phyloP scores from a whole-genome alignment of 768 basidiomycete genomes.

The Xerocomellus chrysenteron region DNA sequence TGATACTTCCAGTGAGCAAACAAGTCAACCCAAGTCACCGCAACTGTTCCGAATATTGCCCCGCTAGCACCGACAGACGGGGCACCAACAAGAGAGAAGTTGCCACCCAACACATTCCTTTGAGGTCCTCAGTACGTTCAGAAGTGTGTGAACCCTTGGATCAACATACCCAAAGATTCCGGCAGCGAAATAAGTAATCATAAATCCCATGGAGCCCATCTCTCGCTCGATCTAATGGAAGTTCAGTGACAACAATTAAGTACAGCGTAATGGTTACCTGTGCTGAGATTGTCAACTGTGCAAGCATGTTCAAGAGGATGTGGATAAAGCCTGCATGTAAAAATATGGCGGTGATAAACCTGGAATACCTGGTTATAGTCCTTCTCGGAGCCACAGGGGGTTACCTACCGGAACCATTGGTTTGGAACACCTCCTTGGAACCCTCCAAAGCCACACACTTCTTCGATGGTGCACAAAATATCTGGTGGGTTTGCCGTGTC shows the following conservation, averaged over 20 bases:
- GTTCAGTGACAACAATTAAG: background rate
- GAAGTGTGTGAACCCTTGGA: background rate
- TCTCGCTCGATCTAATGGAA: constrained; percentile 75
- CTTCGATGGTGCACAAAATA: constrained; percentile 68
- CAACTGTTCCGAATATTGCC: constrained; percentile 86
- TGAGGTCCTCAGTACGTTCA: background rate
- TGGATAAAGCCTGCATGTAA: constrained; percentile 97
- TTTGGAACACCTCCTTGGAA: constrained; percentile 45
- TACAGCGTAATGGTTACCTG: constrained; percentile 45
- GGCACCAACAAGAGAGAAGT: constrained; percentile 85
- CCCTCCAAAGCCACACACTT: constrained; percentile 89
- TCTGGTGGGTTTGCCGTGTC: constrained; percentile 80
- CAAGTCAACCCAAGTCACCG: constrained; percentile 86
- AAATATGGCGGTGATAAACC: constrained; percentile 88
- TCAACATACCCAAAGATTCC: constrained; percentile 82
- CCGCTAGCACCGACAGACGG: constrained; percentile 93
- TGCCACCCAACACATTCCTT: constrained; percentile 87
- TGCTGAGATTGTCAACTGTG: constrained; percentile 75
- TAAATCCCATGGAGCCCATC: constrained; percentile 86
- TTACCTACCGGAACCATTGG: constrained; percentile 53
- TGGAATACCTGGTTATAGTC: constrained; percentile 36
- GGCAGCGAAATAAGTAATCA: constrained; percentile 83
- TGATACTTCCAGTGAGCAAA: constrained; percentile 92
- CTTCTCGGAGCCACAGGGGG: constrained; percentile 41
- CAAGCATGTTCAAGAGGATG: constrained; percentile 85